A percentile compares a stretch with the other conserved stretches of the same genome.
Conservation (phyloP, 352 stramenopile genomes). For the Phytophthora constricta region DNA sequence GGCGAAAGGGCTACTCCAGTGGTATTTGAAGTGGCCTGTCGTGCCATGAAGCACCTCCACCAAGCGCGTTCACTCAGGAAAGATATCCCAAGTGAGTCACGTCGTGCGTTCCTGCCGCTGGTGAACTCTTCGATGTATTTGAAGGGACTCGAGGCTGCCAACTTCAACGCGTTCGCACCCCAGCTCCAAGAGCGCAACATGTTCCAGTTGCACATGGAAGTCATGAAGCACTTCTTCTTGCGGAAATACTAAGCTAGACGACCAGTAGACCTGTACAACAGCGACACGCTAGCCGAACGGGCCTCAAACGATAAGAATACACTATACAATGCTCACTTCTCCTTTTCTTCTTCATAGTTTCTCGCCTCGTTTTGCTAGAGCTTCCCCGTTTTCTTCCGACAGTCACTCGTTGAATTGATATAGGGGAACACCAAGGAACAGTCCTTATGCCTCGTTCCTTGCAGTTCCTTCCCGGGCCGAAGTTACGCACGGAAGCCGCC, state of each 20-base stretch:
- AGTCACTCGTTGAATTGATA: conserved; percentile 23
- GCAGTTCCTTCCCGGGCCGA: conserved; percentile 9
- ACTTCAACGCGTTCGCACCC: conserved; percentile 83
- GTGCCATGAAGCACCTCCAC: conserved; percentile 83
- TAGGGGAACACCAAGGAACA: conserved; percentile 16
- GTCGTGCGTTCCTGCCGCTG: conserved; percentile 73
- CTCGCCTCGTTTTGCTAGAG: conserved; percentile 30
- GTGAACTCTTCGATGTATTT: conserved; percentile 73
- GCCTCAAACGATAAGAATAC: conserved; percentile 20
- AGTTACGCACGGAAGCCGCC: conserved; percentile 34
- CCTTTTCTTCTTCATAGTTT: conserved; percentile 29
- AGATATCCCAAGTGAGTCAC: conserved; percentile 56
- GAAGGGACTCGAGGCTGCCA: conserved; percentile 69
- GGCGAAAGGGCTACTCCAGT: conserved; percentile 81
- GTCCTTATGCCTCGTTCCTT: conserved; percentile 13
- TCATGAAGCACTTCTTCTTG: conserved; percentile 86
- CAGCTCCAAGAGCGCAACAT: conserved; percentile 62
- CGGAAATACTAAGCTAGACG: conserved; percentile 73
- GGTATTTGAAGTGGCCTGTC: conserved; percentile 90
- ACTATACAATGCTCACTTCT: conserved; percentile 30
- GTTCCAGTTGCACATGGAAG: conserved; percentile 64
- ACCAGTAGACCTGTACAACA: conserved; percentile 24
- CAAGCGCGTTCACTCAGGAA: conserved; percentile 63
- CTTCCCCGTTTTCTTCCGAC: conserved; percentile 24
- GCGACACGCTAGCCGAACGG: background rate